These are phyloP conservation scores for Lithohypha guttulata DNA, from an alignment of 2,329 filamentous ascomycete genomes.

Conservation along the genomic window DNA sequence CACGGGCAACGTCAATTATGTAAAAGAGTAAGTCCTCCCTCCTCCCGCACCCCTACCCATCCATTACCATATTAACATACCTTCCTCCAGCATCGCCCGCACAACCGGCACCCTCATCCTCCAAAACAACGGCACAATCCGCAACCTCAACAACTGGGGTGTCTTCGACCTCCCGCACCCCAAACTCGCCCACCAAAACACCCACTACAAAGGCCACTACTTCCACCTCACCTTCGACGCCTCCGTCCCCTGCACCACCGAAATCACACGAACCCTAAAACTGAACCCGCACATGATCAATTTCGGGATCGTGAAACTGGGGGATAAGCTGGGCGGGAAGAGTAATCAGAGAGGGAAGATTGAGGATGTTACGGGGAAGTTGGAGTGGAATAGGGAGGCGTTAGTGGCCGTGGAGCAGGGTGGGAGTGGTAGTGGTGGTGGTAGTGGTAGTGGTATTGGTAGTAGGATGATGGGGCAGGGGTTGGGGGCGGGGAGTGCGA, in stretches of 20 bases:
- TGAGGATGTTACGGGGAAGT: constrained; percentile 45
- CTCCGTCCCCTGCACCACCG: constrained; percentile 60
- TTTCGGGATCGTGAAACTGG: constrained; percentile 77
- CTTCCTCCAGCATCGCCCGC: constrained; percentile 65
- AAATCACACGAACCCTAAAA: constrained; percentile 62
- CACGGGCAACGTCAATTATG: constrained; percentile 77
- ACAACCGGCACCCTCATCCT: constrained; percentile 77
- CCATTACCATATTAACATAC: constrained; percentile 14
- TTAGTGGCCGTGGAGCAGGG: too few relatives aligned
- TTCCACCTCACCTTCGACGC: constrained; percentile 96
- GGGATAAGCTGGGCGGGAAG: constrained; percentile 53
- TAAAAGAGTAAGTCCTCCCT: constrained; percentile 67
- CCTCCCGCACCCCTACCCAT: constrained; percentile 9
- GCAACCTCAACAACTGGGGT: constrained; percentile 92
- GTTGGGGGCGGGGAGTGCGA: too few relatives aligned
- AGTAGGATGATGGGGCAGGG: neutral
- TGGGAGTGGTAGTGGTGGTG: neutral
- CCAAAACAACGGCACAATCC: constrained; percentile 73
- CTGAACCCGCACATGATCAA: constrained; percentile 87
- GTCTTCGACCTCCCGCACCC: constrained; percentile 76
- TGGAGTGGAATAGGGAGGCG: constrained; percentile 37
- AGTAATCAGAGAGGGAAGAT: constrained; percentile 39
- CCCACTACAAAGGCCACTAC: constrained; percentile 81
- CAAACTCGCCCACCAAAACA: constrained; percentile 67
- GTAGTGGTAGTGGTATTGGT: neutral